Percentiles rank a stretch among this genome's conserved stretches.
Evolutionary conservation across 2,329 filamentous ascomycete genomes (phyloP).

Genomic region (Phoma sp.): DNA sequence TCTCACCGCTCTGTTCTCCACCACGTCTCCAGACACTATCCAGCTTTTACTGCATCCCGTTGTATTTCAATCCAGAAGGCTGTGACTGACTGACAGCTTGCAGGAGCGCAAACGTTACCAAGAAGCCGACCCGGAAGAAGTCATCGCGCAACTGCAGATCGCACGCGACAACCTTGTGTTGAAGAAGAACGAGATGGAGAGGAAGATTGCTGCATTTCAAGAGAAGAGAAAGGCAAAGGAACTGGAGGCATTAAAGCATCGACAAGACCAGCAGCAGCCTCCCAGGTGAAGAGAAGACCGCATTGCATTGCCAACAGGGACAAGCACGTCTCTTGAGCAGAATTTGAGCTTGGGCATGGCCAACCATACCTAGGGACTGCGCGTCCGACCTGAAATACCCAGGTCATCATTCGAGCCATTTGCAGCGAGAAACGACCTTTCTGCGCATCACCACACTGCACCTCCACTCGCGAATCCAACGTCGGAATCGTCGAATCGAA

Average conservation of each 20-base stretch:
- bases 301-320: too few relatives aligned
- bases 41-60: too few relatives aligned
- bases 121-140: slow-evolving; percentile 60
- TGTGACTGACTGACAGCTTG: slow-evolving; percentile 1
- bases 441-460: too few relatives aligned
- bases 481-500: too few relatives aligned
- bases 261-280: not conserved
- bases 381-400: too few relatives aligned
- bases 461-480: too few relatives aligned
- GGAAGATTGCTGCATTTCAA: slow-evolving; percentile 55
- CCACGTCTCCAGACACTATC: not conserved
- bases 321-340: not conserved
- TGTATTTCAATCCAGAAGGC: too few relatives aligned
- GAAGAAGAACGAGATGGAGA: slow-evolving; percentile 61
- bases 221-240: slow-evolving; percentile 26
- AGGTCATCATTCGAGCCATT: too few relatives aligned
- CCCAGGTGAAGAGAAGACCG: not conserved
- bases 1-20: not conserved
- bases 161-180: slow-evolving; percentile 56
- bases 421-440: too few relatives aligned
- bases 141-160: slow-evolving; percentile 60
- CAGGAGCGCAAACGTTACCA: slow-evolving; percentile 55
- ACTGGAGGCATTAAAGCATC: slow-evolving; percentile 9
- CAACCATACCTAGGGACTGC: too few relatives aligned
- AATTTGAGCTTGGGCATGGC: not conserved